Percentiles rank a stretch among this genome's conserved stretches.
These are phyloP conservation scores for Zizania palustris DNA, from an alignment of 202 grass and related monocot genomes.

Conservation along the genomic window DNA sequence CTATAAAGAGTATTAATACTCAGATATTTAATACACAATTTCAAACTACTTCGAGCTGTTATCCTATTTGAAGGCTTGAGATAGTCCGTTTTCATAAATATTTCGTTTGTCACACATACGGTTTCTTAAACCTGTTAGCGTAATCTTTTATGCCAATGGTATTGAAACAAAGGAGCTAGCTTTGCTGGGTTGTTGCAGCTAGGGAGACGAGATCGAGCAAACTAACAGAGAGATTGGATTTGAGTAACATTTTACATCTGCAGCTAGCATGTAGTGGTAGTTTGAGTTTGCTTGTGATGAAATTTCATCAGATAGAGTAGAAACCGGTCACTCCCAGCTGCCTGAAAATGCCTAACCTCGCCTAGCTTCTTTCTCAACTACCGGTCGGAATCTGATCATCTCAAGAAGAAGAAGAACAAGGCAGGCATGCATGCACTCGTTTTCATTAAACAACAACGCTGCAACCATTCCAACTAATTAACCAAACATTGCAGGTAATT, in stretches of 20 bases:
- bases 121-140: no score
- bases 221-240: conserved; percentile 26
- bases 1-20: no score
- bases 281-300: conserved; percentile 47
- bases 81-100: no score
- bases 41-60: no score
- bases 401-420: neutral
- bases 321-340: conserved; percentile 20
- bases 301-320: no score
- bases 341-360: conserved; percentile 56
- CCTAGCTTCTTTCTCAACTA: conserved; percentile 26
- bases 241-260: neutral
- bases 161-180: conserved; percentile 28
- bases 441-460: neutral
- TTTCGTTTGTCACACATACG: no score
- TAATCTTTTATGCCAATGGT: no score
- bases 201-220: neutral
- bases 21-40: no score
- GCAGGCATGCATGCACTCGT: conserved; percentile 3
- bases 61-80: no score
- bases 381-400: conserved; percentile 38
- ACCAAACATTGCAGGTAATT: no score
- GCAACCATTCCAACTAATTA: no score
- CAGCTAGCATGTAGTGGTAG: conserved; percentile 3
- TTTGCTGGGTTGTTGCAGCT: conserved; percentile 27